Base-by-base conservation (phyloP, 306 rosid genomes). In the Lupinus albus region DNA sequence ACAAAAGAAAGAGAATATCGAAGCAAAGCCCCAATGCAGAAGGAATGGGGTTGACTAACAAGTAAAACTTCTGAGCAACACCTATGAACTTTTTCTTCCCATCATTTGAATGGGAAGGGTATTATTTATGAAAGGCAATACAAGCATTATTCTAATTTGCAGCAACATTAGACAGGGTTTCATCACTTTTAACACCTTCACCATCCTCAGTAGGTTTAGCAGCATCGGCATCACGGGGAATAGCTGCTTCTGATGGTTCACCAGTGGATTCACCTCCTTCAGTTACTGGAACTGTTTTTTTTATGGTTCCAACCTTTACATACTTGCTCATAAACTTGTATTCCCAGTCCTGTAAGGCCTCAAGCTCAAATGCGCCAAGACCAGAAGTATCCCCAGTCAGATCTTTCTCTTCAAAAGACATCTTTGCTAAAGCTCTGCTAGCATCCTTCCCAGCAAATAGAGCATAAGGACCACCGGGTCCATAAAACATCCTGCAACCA, bases 391-490 rank as follows among this genome's bases (percentile, higher is more conserved):
- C 99, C 12, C 95, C 97, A 0, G 89, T 93, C 57, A 90, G 82
- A 83, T 93, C 99, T 76, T 79, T 82, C 4, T 85, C 95, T 72
- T 93, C 99, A 52, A 94, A 94, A 9, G 99, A 94, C 99, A 94
- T 94, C 80, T 90, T 94, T 35, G 99, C 99, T 35, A 94, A 85
- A 68, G 99, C 99, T 70, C 96, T 85, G 77, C 99, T 94, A 6
- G 97, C 97, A 78, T 94, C 99, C 72, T 94, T 94, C 30, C 99
- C 99, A 1, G 99, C 96, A 21, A 94, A 94, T 53, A 94, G 76
- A 6, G 99, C 99, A 64, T 94, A 94, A 6, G 99, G 95, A 11
- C 99, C 99, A 11, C 96, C 96, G 0, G 97, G 99, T 64, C 99
- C 99, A 77, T 94, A 94, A 73, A 94, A 94, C 92, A 85, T 76